phyloP scores from a whole-genome alignment of 179 eudicot species.

The Beta corolliflora region DNA sequence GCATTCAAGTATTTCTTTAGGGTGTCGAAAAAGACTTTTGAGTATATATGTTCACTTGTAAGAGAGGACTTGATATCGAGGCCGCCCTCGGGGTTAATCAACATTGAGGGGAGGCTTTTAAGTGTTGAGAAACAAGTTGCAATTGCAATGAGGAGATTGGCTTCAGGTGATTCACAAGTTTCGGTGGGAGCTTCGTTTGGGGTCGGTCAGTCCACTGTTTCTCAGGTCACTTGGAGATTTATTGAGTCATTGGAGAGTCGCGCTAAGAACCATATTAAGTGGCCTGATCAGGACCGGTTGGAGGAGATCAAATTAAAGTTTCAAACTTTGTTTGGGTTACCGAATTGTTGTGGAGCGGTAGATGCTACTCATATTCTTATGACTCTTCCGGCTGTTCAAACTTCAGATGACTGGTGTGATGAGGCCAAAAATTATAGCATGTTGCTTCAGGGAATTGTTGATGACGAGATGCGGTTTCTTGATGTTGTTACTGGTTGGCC shows the following conservation, averaged over 20 bases:
- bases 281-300: slow-evolving; percentile 62
- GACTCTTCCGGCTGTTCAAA: slow-evolving; percentile 93
- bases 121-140: slow-evolving; percentile 99
- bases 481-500: slow-evolving; percentile 98
- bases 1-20: slow-evolving; percentile 89
- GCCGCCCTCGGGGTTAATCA: slow-evolving; percentile 95
- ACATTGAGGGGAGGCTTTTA: slow-evolving; percentile 95
- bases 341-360: slow-evolving; percentile 91
- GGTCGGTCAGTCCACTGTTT: slow-evolving; percentile 96
- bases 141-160: slow-evolving; percentile 81
- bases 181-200: slow-evolving; percentile 92
- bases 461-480: slow-evolving; percentile 75
- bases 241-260: slow-evolving; percentile 87
- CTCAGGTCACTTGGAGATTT: slow-evolving; percentile 95
- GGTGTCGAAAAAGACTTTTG: slow-evolving; percentile 82
- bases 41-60: slow-evolving; percentile 86
- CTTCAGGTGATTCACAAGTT: slow-evolving; percentile 96
- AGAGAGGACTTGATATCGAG: slow-evolving; percentile 86
- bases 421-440: slow-evolving; percentile 79
- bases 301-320: slow-evolving; percentile 66
- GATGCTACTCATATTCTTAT: slow-evolving; percentile 83
- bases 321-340: slow-evolving; percentile 59
- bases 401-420: slow-evolving; percentile 95
- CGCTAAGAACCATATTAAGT: slow-evolving; percentile 78
- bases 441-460: slow-evolving; percentile 87